Evolutionary conservation across 345 rosid species (phyloP).

Genomic region (Anastatica hierochuntica): DNA sequence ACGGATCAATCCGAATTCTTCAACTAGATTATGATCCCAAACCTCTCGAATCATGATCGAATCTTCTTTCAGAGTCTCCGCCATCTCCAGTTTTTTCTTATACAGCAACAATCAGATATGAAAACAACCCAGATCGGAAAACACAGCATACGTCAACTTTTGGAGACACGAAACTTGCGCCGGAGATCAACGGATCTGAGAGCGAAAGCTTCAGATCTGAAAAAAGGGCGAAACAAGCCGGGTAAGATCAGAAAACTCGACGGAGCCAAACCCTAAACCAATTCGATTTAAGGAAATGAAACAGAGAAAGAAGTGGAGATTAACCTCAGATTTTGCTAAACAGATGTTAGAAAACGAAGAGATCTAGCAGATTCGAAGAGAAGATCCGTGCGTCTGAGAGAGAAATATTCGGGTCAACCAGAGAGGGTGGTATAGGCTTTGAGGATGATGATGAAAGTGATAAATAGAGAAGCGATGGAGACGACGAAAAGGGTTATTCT

Average conservation of each 20-base stretch:
- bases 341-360: conserved; percentile 16
- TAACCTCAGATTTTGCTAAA: conserved; percentile 14
- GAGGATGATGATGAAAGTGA: too few species aligned
- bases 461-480: too few species aligned
- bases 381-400: conserved; percentile 14
- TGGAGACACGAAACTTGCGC: too few species aligned
- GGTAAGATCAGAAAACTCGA: too few species aligned
- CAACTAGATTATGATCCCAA: conserved; percentile 68
- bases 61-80: conserved; percentile 47
- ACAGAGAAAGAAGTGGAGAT: background rate
- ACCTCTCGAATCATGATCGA: conserved; percentile 74
- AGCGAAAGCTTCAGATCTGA: conserved; percentile 13
- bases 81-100: conserved; percentile 81
- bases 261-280: too few species aligned
- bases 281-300: too few species aligned
- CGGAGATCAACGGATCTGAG: conserved; percentile 15
- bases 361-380: conserved; percentile 20
- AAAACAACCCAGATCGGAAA: too few species aligned
- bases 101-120: conserved; percentile 38
- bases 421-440: too few species aligned
- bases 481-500: too few species aligned
- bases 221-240: too few species aligned
- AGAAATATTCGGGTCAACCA: conserved; percentile 17
- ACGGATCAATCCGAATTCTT: conserved; percentile 71
- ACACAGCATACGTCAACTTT: conserved; percentile 29